Base-by-base conservation (phyloP, 257 asterid genomes). In the Anisodus acutangulus region DNA sequence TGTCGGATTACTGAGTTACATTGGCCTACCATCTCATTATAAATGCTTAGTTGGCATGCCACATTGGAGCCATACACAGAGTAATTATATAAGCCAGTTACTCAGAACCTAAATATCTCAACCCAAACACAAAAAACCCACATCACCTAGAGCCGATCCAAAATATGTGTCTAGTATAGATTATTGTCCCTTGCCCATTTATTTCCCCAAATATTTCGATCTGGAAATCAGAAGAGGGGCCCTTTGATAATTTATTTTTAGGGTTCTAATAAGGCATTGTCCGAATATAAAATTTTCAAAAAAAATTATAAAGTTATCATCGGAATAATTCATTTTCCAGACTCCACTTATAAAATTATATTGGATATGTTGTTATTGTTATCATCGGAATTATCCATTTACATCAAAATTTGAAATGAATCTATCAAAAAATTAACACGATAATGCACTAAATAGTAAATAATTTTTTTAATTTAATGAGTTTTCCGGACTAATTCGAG, bases 31-130 rank as follows among this genome's bases (percentile, higher is more conserved):
- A 71, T 71, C 57, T 45, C 35, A n/a, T n/a, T n/a, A 9, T n/a
- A 71, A 71, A 71, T 71, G 57, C 79, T 71, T 43, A 43, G 17
- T 1, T 17, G 79, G 79, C 57, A 9, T 71, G 66, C 35, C 66
- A n/a, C 7, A 11, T n/a, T 2, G 35, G 66, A 59, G 26, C 31
- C 66, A 59, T 5, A 13, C 0, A 16, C 60, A n/a, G 11, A 71
- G 17, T 17, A 71, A 71, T n/a, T 43, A 71, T 31, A 31, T 31
- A 31, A 12, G 37, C 15, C 8, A 47, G 10, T 47, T 19, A 47
- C 41, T 10, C 41, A 72, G 45, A 72, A 72, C 51, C 80, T n/a
- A 5, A 72, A 45, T 45, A 72, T 72, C 58, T 72, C 41, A 72
- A 45, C n/a, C 17, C 59, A 43, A 45, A 72, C 57, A 11, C 26